phyloP scores from a whole-genome alignment of 2,329 filamentous ascomycete species.

The Colletotrichum sidae region DNA sequence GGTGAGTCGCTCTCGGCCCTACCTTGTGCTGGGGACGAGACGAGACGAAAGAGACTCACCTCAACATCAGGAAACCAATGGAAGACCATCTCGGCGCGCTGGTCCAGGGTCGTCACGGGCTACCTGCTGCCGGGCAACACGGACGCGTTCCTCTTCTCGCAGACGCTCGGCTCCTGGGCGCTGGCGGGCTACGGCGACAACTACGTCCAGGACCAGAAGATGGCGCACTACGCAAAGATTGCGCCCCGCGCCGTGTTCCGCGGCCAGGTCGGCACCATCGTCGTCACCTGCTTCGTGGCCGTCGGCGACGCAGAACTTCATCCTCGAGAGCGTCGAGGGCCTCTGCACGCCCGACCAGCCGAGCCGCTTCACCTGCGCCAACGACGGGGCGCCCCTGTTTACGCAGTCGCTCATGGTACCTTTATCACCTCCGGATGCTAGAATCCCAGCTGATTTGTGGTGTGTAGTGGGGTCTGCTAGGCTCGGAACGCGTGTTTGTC shows the following conservation, averaged over 20 bases:
- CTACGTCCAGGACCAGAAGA: conserved; percentile 49
- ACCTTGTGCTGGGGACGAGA: accelerated
- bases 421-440: conserved; percentile 38
- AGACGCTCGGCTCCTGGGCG: conserved; percentile 41
- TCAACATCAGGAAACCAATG: conserved; percentile 48
- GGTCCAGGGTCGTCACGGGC: conserved; percentile 56
- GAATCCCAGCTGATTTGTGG: conserved; percentile 36
- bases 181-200: conserved; percentile 56
- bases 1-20: neutral
- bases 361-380: conserved; percentile 48
- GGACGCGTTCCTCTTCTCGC: conserved; percentile 43
- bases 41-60: neutral
- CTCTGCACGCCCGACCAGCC: conserved; percentile 45
- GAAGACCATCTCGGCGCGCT: conserved; percentile 52
- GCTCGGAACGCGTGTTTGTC: conserved; percentile 51
- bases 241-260: conserved; percentile 49
- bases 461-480: conserved; percentile 46
- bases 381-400: conserved; percentile 45
- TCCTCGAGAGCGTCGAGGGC: conserved; percentile 51
- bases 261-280: conserved; percentile 57
- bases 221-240: conserved; percentile 48
- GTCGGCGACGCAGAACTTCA: conserved; percentile 57
- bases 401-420: conserved; percentile 40
- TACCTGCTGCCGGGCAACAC: conserved; percentile 55
- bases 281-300: conserved; percentile 51